These are phyloP conservation scores for Bremia lactucae DNA, from an alignment of 352 stramenopile species.

Conservation along the genomic window DNA sequence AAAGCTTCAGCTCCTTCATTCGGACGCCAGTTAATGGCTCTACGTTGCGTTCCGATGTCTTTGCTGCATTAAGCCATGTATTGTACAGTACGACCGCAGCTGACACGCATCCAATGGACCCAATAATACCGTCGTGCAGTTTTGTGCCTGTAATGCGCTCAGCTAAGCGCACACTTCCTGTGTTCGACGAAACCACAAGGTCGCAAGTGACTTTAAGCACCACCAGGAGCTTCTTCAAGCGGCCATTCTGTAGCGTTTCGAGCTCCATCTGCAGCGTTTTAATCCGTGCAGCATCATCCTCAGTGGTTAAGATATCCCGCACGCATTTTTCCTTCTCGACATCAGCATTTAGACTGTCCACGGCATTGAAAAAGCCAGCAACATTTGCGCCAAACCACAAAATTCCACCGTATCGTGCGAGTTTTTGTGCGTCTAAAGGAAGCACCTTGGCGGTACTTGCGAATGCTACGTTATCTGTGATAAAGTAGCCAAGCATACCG, in stretches of 20 bases:
- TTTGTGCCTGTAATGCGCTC: slow-evolving; percentile 73
- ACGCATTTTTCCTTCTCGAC: slow-evolving; percentile 77
- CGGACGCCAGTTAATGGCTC: too few species aligned
- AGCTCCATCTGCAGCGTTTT: slow-evolving; percentile 46
- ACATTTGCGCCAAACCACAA: slow-evolving; percentile 82
- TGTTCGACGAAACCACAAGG: slow-evolving; percentile 82
- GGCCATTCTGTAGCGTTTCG: slow-evolving; percentile 38
- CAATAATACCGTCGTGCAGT: slow-evolving; percentile 79
- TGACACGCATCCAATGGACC: slow-evolving; percentile 66
- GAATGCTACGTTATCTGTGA: slow-evolving; percentile 84
- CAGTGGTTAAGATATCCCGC: slow-evolving; percentile 52
- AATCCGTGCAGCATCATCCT: slow-evolving; percentile 51
- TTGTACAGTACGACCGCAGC: slow-evolving; percentile 81
- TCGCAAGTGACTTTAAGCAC: slow-evolving; percentile 80
- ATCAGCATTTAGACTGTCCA: slow-evolving; percentile 64
- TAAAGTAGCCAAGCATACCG: slow-evolving; percentile 78
- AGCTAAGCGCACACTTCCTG: slow-evolving; percentile 54
- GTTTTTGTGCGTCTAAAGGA: slow-evolving; percentile 49
- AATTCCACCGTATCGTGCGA: slow-evolving; percentile 52
- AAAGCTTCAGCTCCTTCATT: too few species aligned
- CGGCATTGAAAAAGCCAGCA: slow-evolving; percentile 59
- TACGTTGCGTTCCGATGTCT: too few species aligned
- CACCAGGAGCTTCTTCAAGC: slow-evolving; percentile 75
- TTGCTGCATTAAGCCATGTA: slow-evolving; percentile 47
- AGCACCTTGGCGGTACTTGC: slow-evolving; percentile 69